Conservation (phyloP, 306 rosid genomes). For the Cucumis cinereus region DNA sequence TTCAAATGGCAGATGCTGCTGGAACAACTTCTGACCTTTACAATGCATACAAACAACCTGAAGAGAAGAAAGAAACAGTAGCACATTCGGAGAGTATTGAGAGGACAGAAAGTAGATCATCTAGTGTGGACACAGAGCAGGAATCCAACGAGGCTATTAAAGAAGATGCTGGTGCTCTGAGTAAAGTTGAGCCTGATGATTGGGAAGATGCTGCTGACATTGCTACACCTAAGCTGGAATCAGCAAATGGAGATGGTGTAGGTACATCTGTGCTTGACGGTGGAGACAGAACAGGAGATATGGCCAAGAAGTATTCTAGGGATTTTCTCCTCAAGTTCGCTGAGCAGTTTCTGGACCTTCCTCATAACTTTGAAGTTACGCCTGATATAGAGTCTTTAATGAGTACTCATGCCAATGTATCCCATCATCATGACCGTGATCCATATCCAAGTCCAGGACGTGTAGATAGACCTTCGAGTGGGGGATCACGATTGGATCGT, state of each 20-base stretch:
- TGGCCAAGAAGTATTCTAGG: constrained; percentile 57
- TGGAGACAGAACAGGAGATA: constrained; percentile 32
- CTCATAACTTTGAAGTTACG: constrained; percentile 43
- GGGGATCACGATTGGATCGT: constrained; percentile 57
- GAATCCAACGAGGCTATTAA: constrained; percentile 22
- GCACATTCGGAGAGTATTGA: constrained; percentile 30
- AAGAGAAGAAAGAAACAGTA: constrained; percentile 59
- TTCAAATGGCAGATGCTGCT: constrained; percentile 90
- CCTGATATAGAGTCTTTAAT: constrained; percentile 34
- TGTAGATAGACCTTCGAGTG: constrained; percentile 38
- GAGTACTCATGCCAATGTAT: constrained; percentile 17
- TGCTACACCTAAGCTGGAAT: constrained; percentile 56
- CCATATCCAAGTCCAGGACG: constrained; percentile 67
- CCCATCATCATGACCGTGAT: constrained; percentile 45
- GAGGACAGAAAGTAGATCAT: constrained; percentile 29
- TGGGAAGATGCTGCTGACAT: constrained; percentile 98
- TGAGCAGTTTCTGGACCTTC: constrained; percentile 48
- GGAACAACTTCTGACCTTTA: constrained; percentile 88
- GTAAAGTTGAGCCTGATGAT: constrained; percentile 69
- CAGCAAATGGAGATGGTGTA: constrained; percentile 19
- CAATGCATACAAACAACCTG: constrained; percentile 88
- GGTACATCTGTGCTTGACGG: constrained; percentile 6
- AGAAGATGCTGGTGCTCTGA: constrained; percentile 22
- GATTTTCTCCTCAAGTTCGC: constrained; percentile 77
- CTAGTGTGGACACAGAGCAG: constrained; percentile 26